phyloP scores from a whole-genome alignment of 305 asterid species.

The Fraxinus angustifolia region DNA sequence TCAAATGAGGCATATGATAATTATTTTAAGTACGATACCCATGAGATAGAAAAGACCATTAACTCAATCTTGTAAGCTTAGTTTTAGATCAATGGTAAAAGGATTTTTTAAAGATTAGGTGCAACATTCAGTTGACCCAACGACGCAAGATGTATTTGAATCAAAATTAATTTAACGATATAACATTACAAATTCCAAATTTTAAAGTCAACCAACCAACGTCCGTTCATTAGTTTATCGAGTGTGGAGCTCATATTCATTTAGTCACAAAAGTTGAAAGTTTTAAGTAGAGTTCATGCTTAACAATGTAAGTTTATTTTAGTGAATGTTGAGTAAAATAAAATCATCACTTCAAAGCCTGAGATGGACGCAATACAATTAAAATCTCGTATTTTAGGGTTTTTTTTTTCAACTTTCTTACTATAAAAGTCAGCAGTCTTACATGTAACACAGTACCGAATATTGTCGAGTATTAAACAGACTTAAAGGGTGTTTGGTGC shows the following conservation, averaged over 20 bases:
- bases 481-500: too few species aligned
- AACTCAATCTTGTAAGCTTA: neutral
- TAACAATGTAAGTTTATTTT: too few species aligned
- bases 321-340: too few species aligned
- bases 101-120: neutral
- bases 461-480: too few species aligned
- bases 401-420: too few species aligned
- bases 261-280: too few species aligned
- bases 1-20: neutral
- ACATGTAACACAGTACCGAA: too few species aligned
- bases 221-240: neutral
- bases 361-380: neutral
- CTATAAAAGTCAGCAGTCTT: too few species aligned
- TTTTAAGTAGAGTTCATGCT: neutral
- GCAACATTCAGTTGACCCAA: neutral
- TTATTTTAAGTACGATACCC: too few species aligned
- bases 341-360: neutral
- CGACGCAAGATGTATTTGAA: neutral
- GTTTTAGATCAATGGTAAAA: neutral
- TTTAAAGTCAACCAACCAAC: neutral
- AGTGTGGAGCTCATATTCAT: neutral
- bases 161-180: neutral
- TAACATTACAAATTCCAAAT: too few species aligned
- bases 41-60: too few species aligned
- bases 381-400: too few species aligned